Conservation (phyloP, 208 protist species). For the Novymonas esmeraldas region DNA sequence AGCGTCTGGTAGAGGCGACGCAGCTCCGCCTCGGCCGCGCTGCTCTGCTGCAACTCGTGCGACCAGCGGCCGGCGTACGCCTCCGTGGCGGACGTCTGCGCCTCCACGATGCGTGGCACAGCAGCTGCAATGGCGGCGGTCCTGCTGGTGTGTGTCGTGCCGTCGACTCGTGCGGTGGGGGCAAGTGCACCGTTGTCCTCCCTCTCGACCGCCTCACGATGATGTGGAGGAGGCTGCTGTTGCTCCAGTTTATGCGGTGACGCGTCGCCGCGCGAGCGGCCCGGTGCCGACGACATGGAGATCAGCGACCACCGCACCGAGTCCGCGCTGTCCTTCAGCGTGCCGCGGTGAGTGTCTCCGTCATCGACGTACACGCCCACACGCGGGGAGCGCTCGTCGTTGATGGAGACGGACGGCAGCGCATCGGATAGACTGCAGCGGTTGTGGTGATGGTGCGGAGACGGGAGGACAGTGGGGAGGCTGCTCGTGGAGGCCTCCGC, state of each 20-base stretch:
- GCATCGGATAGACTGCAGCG: not conserved
- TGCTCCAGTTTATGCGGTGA: no score
- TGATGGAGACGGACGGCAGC: not conserved
- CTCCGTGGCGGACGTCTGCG: conserved; percentile 4
- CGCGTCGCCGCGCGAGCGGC: no score
- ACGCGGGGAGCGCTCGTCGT: not conserved
- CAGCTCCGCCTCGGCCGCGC: conserved; percentile 8
- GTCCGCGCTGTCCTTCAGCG: not conserved
- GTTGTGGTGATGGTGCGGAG: not conserved
- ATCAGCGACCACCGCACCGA: conserved; percentile 2
- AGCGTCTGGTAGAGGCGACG: conserved; percentile 21
- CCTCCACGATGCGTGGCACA: conserved; percentile 22
- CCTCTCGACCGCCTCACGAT: no score
- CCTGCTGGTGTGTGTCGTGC: not conserved
- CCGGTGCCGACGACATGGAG: no score
- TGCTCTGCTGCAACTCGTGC: conserved; percentile 12
- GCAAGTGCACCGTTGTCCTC: no score
- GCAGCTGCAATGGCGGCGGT: conserved; percentile 18
- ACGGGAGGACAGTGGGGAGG: not conserved
- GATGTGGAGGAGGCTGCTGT: no score
- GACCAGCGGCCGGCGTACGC: conserved; percentile 12
- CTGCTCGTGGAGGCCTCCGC: not conserved
- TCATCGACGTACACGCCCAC: not conserved
- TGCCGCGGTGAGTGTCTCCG: not conserved
- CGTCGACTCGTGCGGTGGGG: no score